Evolutionary conservation across 768 basidiomycete genomes (phyloP), one percentile per base, ranked within the genome.

Genomic region (Infundibulicybe gibba): DNA sequence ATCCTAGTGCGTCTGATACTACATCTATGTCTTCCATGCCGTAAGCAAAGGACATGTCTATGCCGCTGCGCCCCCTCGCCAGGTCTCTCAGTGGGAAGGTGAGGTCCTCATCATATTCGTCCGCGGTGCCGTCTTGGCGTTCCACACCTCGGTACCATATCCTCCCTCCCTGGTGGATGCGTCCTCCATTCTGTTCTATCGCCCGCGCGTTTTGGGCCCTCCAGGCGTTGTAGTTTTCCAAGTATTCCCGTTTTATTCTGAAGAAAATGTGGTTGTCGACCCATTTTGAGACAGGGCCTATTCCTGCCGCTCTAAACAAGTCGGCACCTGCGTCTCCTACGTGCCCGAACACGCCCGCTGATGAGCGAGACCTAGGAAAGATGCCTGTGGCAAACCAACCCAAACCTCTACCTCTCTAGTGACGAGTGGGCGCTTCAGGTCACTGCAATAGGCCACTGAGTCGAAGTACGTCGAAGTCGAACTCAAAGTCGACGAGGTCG

Each of bases 61-160:
- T 33, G 20, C 33, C 31, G 5, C 34, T 32, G n/a, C n/a, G n/a
- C n/a, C n/a, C n/a, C n/a, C n/a, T n/a, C 4, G 14, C 8, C 6
- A 63, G 52, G 43, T 69, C 64, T 2, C 6, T n/a, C 15, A 57
- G 45, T 14, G 47, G 51, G 49, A 37, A 48, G 0, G 10, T 2
- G 16, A 44, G 48, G 38, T 69, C 60, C 15, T 70, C 63, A n/a
- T 61, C 58, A 37, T 58, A 68, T 44, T 68, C 61, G 32, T 66
- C 54, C 0, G 37, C 3, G 10, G 19, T 19, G 1, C 56, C 52
- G 39, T 61, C 53, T 0, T 51, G 48, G 2, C 59, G 41, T 8
- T 32, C 44, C 0, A 19, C 19, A 2, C 65, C 64, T 32, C 40
- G 32, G 43, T 41, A 67, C 57, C 57, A 65, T 14, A 49, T 41